Evolutionary conservation across 257 asterid genomes (phyloP).

Genomic region (Salvia rosmarinus): DNA sequence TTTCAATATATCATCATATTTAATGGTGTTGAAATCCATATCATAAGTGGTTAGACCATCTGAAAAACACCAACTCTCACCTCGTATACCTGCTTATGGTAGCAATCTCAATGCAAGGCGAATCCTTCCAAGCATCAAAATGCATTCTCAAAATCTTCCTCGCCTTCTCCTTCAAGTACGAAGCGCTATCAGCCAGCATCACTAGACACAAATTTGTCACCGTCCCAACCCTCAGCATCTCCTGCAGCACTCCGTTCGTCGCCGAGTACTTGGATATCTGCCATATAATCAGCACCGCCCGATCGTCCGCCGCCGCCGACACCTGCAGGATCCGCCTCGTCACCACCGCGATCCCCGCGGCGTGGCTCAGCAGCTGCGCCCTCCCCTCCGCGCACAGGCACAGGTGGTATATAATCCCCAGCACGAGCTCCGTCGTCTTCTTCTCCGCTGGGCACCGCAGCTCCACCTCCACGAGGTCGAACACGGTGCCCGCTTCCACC

Average conservation of each 20-base stretch:
- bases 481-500: constrained; percentile 49
- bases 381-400: constrained; percentile 68
- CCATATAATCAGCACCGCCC: constrained; percentile 49
- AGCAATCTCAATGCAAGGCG: constrained; percentile 10
- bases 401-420: constrained; percentile 48
- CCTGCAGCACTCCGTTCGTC: constrained; percentile 48
- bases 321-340: constrained; percentile 53
- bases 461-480: constrained; percentile 52
- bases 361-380: constrained; percentile 60
- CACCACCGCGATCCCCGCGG: constrained; percentile 56
- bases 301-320: constrained; percentile 48
- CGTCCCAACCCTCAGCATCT: constrained; percentile 57
- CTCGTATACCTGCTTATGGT: background rate
- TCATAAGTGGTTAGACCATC: no score
- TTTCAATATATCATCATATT: no score
- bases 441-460: constrained; percentile 36
- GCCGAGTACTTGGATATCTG: constrained; percentile 47
- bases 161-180: constrained; percentile 46
- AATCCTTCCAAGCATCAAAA: constrained; percentile 48
- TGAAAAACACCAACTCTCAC: no score
- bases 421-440: constrained; percentile 47
- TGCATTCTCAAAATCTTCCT: constrained; percentile 56
- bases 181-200: constrained; percentile 44
- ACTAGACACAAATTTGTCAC: constrained; percentile 61
- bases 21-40: no score